Evolutionary conservation across 768 basidiomycete genomes (phyloP), one percentile per base, ranked within the genome.

Genomic region (Leccinum uliginosum): DNA sequence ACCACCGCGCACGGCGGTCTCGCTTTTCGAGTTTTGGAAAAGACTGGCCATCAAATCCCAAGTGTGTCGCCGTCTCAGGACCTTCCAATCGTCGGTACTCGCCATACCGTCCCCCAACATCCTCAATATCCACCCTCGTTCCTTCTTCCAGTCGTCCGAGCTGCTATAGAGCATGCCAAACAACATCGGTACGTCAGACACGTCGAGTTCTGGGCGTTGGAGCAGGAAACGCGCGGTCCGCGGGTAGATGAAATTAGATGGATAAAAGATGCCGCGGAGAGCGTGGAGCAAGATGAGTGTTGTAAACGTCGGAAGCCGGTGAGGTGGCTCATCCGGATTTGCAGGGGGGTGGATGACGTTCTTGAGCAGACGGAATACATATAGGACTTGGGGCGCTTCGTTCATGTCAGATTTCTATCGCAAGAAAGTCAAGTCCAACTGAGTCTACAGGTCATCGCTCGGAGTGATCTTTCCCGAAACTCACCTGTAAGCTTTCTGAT

Each of bases 1-100:
- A 2, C 80, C 78, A 45, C 74, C 73, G 15, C 87, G 77, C 59
- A 90, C 64, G 1, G 74, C 51, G 0, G 65, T 57, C 55, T 93
- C 89, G 3, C 73, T 71, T 45, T 75, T 69, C 0, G 83, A 82
- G 57, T 84, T 83, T 60, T 91, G 87, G 71, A 86, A 93, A 50
- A 94, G 67, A 57, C 89, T 91, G 2, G 92, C 87, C 2, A 96
- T 71, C 27, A 96, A 74, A 59, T 93, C 91, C 89, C 92, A 96
- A 0, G 91, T 92, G 65, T 93, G 90, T 26, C 94, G 75, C 46
- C 91, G 78, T 63, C 85, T 85, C 53, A 95, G 69, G 3, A 93
- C 80, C 30, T 78, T 78, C 93, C 94, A 97, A 64, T 98, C 94
- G 43, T 83, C 80, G 0, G 78, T 76, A 49, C 84, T 80, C 60